Conservation (phyloP, 2,329 filamentous ascomycete genomes). For the Huntiella abstrusa region DNA sequence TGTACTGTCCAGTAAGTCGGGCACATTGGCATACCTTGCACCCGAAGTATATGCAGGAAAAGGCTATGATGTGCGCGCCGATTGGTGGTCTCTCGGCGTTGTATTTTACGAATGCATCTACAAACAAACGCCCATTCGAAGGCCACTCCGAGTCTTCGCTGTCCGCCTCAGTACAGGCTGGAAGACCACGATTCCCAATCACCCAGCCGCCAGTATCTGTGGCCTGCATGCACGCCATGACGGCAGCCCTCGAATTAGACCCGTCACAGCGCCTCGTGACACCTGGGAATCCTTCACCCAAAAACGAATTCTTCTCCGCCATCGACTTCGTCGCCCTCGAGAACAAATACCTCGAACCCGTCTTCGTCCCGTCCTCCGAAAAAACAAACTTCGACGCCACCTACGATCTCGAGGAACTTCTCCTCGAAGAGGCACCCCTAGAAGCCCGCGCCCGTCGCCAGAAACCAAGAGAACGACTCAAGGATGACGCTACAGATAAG, state of each 20-base stretch:
- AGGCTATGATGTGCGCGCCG: constrained; percentile 76
- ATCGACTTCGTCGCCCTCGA: constrained; percentile 76
- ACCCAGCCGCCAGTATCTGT: constrained; percentile 81
- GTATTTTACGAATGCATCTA: constrained; percentile 99
- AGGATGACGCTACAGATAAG: constrained; percentile 85
- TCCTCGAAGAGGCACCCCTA: constrained; percentile 84
- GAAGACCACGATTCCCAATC: constrained; percentile 72
- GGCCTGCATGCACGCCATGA: constrained; percentile 75
- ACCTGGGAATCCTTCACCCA: constrained; percentile 71
- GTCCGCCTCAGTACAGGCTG: constrained; percentile 61
- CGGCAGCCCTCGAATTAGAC: constrained; percentile 64
- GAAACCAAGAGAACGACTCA: constrained; percentile 78
- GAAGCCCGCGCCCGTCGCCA: constrained; percentile 84
- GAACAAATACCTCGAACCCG: constrained; percentile 69
- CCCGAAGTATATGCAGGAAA: constrained; percentile 86
- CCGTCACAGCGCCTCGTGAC: constrained; percentile 60
- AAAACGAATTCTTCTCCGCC: constrained; percentile 71
- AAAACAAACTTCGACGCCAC: constrained; percentile 99
- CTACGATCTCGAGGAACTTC: constrained; percentile 84
- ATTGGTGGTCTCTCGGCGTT: constrained; percentile 97
- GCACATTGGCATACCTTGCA: constrained; percentile 84
- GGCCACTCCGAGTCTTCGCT: constrained; percentile 69
- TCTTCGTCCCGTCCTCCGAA: constrained; percentile 84
- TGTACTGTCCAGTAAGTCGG: constrained; percentile 82
- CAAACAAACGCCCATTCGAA: constrained; percentile 93